Conservation (phyloP, 768 basidiomycete genomes). For the Psilocybe cubensis region DNA sequence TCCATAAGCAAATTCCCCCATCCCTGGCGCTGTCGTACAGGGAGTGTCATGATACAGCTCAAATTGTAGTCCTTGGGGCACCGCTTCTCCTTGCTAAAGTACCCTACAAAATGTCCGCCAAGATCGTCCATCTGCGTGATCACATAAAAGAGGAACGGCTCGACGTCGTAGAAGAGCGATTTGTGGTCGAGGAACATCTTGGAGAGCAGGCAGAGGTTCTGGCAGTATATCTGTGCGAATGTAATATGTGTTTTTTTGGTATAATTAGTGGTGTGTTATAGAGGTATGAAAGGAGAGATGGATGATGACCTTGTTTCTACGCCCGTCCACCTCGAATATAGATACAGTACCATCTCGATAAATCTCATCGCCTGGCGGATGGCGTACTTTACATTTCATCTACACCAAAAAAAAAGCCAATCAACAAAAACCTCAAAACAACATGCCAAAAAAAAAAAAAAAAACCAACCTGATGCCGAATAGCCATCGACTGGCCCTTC, state of each 20-base stretch:
- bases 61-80: constrained; percentile 97
- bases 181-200: constrained; percentile 99
- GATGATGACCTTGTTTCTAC: constrained; percentile 85
- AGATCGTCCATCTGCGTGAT: constrained; percentile 90
- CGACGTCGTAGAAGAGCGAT: constrained; percentile 98
- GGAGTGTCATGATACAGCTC: constrained; percentile 99
- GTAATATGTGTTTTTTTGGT: background rate
- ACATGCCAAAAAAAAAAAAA: background rate
- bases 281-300: background rate
- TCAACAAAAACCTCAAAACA: background rate
- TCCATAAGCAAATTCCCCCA: constrained; percentile 98
- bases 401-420: constrained; percentile 31
- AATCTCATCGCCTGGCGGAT: constrained; percentile 98
- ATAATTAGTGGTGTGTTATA: background rate
- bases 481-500: constrained; percentile 88
- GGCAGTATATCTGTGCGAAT: constrained; percentile 85
- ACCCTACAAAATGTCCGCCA: constrained; percentile 95
- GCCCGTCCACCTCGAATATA: constrained; percentile 97
- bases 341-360: constrained; percentile 89
- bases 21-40: constrained; percentile 90
- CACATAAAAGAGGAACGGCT: constrained; percentile 98
- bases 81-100: constrained; percentile 98
- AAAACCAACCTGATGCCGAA: constrained; percentile 76
- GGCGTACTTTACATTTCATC: constrained; percentile 94
- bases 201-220: constrained; percentile 95